Evolutionary conservation across 2,329 filamentous ascomycete genomes (phyloP), one percentile per base, ranked within the genome.

Genomic region (Peltaster fructicola): DNA sequence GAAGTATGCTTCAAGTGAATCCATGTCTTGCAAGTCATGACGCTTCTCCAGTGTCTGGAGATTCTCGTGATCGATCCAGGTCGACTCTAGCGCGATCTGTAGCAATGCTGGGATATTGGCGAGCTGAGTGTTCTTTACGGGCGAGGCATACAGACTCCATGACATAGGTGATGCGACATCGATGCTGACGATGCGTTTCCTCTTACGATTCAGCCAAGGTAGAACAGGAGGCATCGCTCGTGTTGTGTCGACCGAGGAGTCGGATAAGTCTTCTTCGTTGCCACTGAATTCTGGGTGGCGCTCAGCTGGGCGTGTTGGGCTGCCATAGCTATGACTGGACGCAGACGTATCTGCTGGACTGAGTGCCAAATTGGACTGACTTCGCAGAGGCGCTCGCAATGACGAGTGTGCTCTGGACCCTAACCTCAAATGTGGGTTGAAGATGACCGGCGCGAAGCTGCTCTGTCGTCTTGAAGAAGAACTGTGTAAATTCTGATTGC

Each of bases 331-430:
- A 40, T 38, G 20, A n/a, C 21, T 22, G 17, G 27, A 20, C 8
- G 17, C 14, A 6, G 20, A 28, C 11, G 24, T 22, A 13, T 14
- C 22, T 4, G 11, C 6, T 17, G 13, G 17, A 15, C 23, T 15
- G 9, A 16, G 13, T 18, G 17, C 17, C 7, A 24, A 17, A 14
- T 8, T 25, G 8, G 13, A n/a, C n/a, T n/a, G 7, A 26, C 9
- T 7, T 38, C 23, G 8, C 42, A 38, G 19, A 37, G 40, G 21
- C 52, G 65, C 23, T 55, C 57, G 6, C 61, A 61, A 15, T 52
- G 44, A 22, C 48, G 30, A 19, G 53, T 50, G 43, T 70, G 71
- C 37, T 67, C n/a, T 69, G 12, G 58, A 48, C 38, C 66, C 59
- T 27, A 59, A 36, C 18, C 50, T 48, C 27, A 66, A 40, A 24